Percentiles rank a stretch among this genome's conserved stretches.
These are phyloP conservation scores for Saccharomycopsis fodiens DNA, from an alignment of 805 yeast species.

Conservation along the genomic window DNA sequence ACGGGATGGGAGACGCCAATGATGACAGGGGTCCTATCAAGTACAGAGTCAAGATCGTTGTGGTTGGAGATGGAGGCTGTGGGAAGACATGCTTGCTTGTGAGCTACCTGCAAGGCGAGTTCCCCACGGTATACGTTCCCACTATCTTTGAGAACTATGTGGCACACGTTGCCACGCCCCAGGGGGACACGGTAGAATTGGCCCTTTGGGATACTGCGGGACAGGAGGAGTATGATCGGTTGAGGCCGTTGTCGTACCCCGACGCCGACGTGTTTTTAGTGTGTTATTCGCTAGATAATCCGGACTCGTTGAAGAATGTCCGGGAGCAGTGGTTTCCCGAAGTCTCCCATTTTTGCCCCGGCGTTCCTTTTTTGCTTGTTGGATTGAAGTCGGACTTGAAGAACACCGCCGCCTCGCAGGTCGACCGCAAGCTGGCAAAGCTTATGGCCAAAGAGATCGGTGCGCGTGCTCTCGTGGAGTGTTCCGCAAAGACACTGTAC, in stretches of 20 bases:
- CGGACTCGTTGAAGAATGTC: conserved; percentile 61
- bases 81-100: conserved; percentile 77
- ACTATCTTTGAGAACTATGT: conserved; percentile 78
- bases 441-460: conserved; percentile 51
- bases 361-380: conserved; percentile 68
- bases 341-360: conserved; percentile 74
- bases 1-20: conserved; percentile 5
- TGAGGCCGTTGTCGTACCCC: conserved; percentile 72
- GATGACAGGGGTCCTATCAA: neutral
- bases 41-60: conserved; percentile 51
- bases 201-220: conserved; percentile 91
- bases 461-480: conserved; percentile 67
- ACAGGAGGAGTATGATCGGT: conserved; percentile 76
- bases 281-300: conserved; percentile 65
- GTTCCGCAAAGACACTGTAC: conserved; percentile 66
- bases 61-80: conserved; percentile 86
- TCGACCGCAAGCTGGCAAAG: conserved; percentile 42
- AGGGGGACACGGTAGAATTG: conserved; percentile 50
- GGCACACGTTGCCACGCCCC: conserved; percentile 42
- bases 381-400: conserved; percentile 72
- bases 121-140: conserved; percentile 71
- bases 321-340: conserved; percentile 86
- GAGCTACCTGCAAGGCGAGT: conserved; percentile 59
- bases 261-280: conserved; percentile 69
- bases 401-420: conserved; percentile 22